phyloP scores from a whole-genome alignment of 2,329 filamentous ascomycete species.

The Xylariomycetidae sp. region DNA sequence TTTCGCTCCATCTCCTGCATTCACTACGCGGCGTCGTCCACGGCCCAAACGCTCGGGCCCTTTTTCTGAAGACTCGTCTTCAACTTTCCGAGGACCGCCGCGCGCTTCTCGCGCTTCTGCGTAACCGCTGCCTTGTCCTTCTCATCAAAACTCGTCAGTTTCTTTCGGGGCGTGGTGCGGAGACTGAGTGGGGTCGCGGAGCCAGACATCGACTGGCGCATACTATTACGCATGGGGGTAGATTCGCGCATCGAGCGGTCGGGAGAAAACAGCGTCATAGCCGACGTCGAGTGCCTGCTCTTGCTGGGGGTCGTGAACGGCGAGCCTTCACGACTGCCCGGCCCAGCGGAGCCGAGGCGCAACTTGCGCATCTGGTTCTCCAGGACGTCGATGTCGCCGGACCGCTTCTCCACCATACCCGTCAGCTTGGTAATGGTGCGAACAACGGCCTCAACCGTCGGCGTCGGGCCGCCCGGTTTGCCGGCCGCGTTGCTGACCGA shows the following conservation, averaged over 20 bases:
- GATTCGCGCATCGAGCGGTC: conserved; percentile 32
- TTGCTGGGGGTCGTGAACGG: conserved; percentile 32
- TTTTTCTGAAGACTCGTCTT: conserved; percentile 41
- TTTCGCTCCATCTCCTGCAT: neutral
- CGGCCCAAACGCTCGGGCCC: conserved; percentile 43
- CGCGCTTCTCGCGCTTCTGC: conserved; percentile 46
- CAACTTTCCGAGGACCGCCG: conserved; percentile 47
- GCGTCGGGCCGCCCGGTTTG: conserved; percentile 40
- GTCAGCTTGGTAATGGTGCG: conserved; percentile 93
- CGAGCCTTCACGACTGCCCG: conserved; percentile 37
- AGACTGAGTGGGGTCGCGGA: conserved; percentile 29
- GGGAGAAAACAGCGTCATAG: conserved; percentile 31
- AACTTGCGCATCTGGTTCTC: conserved; percentile 80
- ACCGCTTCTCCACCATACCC: conserved; percentile 82
- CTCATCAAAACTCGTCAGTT: conserved; percentile 42
- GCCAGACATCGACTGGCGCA: conserved; percentile 37
- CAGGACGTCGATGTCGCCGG: conserved; percentile 82
- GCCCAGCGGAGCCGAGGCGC: conserved; percentile 41
- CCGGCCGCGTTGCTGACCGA: conserved; percentile 37
- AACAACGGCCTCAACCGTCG: conserved; percentile 86
- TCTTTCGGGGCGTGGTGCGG: conserved; percentile 50
- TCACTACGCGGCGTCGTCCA: conserved; percentile 41
- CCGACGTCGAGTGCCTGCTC: conserved; percentile 17
- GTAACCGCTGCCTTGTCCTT: conserved; percentile 51
- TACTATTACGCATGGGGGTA: conserved; percentile 30